phyloP scores from a whole-genome alignment of 2,329 filamentous ascomycete genomes.

The Pyrenochaeta sp. region DNA sequence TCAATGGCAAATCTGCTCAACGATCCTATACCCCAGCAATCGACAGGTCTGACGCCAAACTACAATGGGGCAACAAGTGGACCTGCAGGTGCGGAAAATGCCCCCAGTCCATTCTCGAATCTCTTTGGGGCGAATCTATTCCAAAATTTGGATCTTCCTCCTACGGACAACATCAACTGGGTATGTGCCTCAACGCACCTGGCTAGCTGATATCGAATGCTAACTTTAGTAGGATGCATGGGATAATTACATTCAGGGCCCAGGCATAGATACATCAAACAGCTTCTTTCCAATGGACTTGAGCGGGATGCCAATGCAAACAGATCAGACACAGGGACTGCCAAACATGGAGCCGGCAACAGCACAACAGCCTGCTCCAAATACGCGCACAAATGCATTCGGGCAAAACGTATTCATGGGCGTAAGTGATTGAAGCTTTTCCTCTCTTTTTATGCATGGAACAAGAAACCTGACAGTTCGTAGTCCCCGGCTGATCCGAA shows the following conservation, averaged over 20 bases:
- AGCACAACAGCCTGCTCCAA: conserved; percentile 22
- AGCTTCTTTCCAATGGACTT: conserved; percentile 57
- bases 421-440: conserved; percentile 33
- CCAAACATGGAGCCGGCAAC: conserved; percentile 25
- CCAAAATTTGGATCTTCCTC: conserved; percentile 64
- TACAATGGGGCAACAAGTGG: conserved; percentile 46
- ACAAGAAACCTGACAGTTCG: conserved; percentile 13
- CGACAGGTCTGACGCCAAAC: conserved; percentile 44
- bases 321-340: conserved; percentile 26
- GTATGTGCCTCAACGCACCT: conserved; percentile 54
- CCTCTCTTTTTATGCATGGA: neutral
- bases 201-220: neutral
- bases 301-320: conserved; percentile 44
- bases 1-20: conserved; percentile 51
- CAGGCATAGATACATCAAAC: conserved; percentile 53
- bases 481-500: conserved; percentile 35
- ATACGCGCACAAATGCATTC: conserved; percentile 40
- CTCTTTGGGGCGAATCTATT: conserved; percentile 61
- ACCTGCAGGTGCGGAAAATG: conserved; percentile 46
- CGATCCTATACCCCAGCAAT: conserved; percentile 42
- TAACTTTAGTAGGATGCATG: conserved; percentile 61
- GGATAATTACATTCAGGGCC: conserved; percentile 73
- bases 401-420: conserved; percentile 52
- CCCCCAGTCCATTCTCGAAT: conserved; percentile 62
- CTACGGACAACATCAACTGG: conserved; percentile 65